Evolutionary conservation across 1,139 yeast genomes (phyloP), one percentile per base, ranked within the genome.

Genomic region (Scheffersomyces insectosa): DNA sequence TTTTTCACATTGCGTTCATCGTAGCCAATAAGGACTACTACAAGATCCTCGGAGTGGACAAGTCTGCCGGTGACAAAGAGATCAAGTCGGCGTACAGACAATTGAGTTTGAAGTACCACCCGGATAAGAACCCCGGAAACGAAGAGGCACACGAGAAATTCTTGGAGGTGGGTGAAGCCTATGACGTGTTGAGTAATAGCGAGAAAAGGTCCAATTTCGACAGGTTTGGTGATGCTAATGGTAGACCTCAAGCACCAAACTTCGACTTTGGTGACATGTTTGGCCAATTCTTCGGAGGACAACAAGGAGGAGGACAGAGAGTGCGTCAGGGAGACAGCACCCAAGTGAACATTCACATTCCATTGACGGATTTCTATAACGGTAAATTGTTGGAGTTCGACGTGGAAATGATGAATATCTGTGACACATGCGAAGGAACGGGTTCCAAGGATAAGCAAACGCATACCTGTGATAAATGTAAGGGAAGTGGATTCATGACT

Each of bases 91-190:
- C 98, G 0, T 93, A 91, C 64, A 70, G 97, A 53, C 80, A 81
- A 47, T 71, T 93, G 51, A 85, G 95, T 52, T 86, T 90, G 63
- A 88, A 88, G 59, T 90, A 80, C 64, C 99, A 93, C 60, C 99
- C 99, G 1, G 99, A 93, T 64, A 93, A 95, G 70, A 93, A 93
- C 59, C 85, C 75, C 4, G 81, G 85, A 51, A 44, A 44, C 38
- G 93, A 88, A 16, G 85, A 78, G 35, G 96, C 97, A 2, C 91
- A 88, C 51, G 85, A 85, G 44, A 85, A 80, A 65, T 93, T 90
- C 64, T 84, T 93, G 41, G 96, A 90, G 62, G 80, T 93, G 27
- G 96, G 97, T 7, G 96, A 87, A 55, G 98, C 98, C 0, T 93
- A 93, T 62, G 98, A 91, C 48, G 88, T 90, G 10, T 75, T 93